A percentile compares a stretch with the other conserved stretches of the same genome.
Conservation (phyloP, 768 basidiomycete genomes). For the Kwoniella pini region DNA sequence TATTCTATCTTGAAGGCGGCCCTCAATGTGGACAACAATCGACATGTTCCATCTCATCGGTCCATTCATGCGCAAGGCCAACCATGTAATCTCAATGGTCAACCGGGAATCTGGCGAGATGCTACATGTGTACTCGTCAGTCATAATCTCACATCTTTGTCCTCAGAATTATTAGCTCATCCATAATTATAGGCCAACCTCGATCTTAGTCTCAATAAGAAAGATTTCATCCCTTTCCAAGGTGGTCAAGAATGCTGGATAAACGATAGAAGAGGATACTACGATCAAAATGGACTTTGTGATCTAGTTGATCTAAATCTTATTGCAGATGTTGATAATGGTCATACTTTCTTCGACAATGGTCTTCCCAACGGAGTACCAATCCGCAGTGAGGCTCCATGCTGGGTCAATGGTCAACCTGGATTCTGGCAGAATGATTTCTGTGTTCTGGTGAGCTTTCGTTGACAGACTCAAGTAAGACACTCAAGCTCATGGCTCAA, state of each 20-base stretch:
- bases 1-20: not conserved
- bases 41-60: slow-evolving; percentile 1
- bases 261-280: slow-evolving; percentile 19
- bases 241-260: slow-evolving; percentile 16
- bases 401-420: slow-evolving; percentile 20
- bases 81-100: slow-evolving; percentile 14
- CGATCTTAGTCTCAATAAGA: slow-evolving; percentile 3
- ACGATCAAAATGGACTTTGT: slow-evolving; percentile 10
- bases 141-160: not conserved
- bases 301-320: slow-evolving; percentile 15
- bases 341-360: slow-evolving; percentile 2
- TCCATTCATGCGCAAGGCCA: slow-evolving; percentile 1
- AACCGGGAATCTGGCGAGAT: slow-evolving; percentile 17
- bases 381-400: not conserved
- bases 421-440: slow-evolving; percentile 20
- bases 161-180: too few species aligned
- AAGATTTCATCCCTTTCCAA: slow-evolving; percentile 5
- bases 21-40: slow-evolving; percentile 10
- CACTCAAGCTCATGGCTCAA: not conserved
- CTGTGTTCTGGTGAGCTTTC: slow-evolving; percentile 18
- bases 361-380: not conserved
- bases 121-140: slow-evolving; percentile 21
- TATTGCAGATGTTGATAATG: slow-evolving; percentile 9
- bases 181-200: slow-evolving; percentile 1
- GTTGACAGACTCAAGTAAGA: not conserved